Conservation (phyloP, 768 basidiomycete genomes). For the Rhizopogon rudus region DNA sequence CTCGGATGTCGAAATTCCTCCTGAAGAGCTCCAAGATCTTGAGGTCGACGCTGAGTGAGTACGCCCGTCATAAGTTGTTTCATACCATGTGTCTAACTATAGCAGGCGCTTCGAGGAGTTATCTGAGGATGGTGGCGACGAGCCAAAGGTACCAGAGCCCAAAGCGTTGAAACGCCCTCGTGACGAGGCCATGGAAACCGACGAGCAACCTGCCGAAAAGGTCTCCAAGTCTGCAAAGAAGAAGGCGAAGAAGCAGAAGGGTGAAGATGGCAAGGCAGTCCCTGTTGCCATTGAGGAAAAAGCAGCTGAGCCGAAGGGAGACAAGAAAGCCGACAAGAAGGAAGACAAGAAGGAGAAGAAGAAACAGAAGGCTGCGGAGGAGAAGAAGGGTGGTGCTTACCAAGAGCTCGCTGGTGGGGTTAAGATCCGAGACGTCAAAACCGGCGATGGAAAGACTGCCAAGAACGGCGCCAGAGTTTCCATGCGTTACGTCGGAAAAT, state of each 20-base stretch:
- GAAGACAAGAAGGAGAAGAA: conserved; percentile 28
- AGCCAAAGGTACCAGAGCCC: conserved; percentile 17
- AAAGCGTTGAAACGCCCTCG: conserved; percentile 66
- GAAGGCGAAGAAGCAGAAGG: conserved; percentile 70
- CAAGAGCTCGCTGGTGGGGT: conserved; percentile 61
- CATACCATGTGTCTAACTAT: background rate
- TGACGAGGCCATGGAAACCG: conserved; percentile 49
- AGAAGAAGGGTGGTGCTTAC: conserved; percentile 18
- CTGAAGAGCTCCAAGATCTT: conserved; percentile 48
- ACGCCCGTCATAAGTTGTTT: background rate
- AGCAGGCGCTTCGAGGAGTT: conserved; percentile 71
- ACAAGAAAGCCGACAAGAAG: conserved; percentile 29
- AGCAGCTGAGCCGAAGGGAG: conserved; percentile 23
- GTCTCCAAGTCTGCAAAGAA: conserved; percentile 56
- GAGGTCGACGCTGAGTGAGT: conserved; percentile 40
- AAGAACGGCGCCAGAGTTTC: conserved; percentile 79
- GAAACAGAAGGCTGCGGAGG: conserved; percentile 22
- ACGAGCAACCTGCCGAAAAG: conserved; percentile 26
- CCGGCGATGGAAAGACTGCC: conserved; percentile 79
- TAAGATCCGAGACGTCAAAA: conserved; percentile 68
- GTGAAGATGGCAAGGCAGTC: conserved; percentile 43
- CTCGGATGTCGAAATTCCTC: conserved; percentile 78
- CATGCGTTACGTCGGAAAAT: conserved; percentile 94
- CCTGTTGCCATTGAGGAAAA: conserved; percentile 20
- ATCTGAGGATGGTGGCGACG: conserved; percentile 20